Conservation (phyloP, 2,329 filamentous ascomycete species). For the Fusarium citri region DNA sequence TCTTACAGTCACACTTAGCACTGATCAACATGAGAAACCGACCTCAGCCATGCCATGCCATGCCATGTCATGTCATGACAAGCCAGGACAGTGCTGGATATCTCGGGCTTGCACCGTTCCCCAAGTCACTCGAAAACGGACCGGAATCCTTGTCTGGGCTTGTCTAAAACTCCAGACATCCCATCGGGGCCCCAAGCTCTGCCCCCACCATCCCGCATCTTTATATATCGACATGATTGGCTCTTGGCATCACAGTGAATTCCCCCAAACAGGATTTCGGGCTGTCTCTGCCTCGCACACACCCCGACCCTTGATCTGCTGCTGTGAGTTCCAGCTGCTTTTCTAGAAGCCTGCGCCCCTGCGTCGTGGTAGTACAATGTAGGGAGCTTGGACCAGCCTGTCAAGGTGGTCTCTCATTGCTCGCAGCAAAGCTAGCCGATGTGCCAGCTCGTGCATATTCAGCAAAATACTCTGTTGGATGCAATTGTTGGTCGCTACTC, state of each 20-base stretch:
- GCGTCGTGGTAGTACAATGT: conserved; percentile 37
- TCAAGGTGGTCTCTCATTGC: conserved; percentile 29
- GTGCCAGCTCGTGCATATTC: conserved; percentile 27
- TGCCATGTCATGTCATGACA: conserved; percentile 2
- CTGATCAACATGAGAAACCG: conserved; percentile 19
- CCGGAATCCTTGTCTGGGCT: conserved; percentile 47
- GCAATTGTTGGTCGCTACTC: background rate
- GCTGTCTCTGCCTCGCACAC: conserved; percentile 32
- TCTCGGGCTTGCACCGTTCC: conserved; percentile 45
- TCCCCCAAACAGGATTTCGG: conserved; percentile 43
- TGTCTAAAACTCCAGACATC: conserved; percentile 39
- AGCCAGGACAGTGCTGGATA: conserved; percentile 31
- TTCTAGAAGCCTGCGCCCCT: conserved; percentile 49
- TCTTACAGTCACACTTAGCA: conserved; percentile 13
- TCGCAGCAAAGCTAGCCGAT: conserved; percentile 24
- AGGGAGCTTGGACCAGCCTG: conserved; percentile 44
- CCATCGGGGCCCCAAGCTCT: conserved; percentile 37
- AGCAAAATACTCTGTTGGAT: conserved; percentile 7
- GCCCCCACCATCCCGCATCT: conserved; percentile 45
- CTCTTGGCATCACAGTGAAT: conserved; percentile 1
- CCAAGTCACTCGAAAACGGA: conserved; percentile 51
- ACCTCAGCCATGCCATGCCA: background rate
- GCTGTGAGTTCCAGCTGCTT: conserved; percentile 35
- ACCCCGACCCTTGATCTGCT: conserved; percentile 35
- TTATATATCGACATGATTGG: conserved; percentile 40